Conservation (phyloP, 1,284 basidiomycete genomes). For the Boletus semigastroideus region DNA sequence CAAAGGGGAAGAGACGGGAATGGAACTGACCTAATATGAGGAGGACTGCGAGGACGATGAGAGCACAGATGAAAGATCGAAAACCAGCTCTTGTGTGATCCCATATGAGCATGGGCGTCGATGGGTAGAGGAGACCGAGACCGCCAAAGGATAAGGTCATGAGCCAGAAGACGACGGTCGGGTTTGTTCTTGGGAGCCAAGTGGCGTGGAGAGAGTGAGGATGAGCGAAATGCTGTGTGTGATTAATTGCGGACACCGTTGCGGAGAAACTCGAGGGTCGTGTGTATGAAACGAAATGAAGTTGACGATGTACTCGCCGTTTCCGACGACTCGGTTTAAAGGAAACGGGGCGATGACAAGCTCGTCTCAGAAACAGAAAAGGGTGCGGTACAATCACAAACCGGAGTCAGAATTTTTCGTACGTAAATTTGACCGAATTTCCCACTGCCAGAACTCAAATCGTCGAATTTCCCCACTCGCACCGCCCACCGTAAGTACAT, state of each 20-base stretch:
- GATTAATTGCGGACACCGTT: constrained; percentile 32
- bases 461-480: no score
- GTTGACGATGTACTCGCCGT: constrained; percentile 14
- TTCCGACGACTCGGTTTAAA: constrained; percentile 18
- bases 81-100: constrained; percentile 59
- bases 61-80: constrained; percentile 63
- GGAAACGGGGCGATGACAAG: neutral
- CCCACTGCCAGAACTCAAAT: neutral
- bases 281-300: constrained; percentile 1
- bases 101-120: constrained; percentile 50
- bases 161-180: constrained; percentile 43
- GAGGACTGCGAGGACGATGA: constrained; percentile 65
- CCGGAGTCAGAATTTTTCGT: constrained; percentile 31
- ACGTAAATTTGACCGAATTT: constrained; percentile 20
- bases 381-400: constrained; percentile 17
- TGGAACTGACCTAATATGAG: constrained; percentile 65
- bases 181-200: constrained; percentile 6
- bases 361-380: neutral
- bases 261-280: constrained; percentile 16
- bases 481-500: no score
- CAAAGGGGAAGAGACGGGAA: neutral
- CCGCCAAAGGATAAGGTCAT: constrained; percentile 66
- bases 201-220: constrained; percentile 17
- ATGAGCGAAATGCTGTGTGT: constrained; percentile 17
- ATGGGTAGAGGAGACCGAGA: constrained; percentile 59